These are phyloP conservation scores for Limnanthes douglasii DNA, from an alignment of 345 rosid genomes.

Conservation along the genomic window DNA sequence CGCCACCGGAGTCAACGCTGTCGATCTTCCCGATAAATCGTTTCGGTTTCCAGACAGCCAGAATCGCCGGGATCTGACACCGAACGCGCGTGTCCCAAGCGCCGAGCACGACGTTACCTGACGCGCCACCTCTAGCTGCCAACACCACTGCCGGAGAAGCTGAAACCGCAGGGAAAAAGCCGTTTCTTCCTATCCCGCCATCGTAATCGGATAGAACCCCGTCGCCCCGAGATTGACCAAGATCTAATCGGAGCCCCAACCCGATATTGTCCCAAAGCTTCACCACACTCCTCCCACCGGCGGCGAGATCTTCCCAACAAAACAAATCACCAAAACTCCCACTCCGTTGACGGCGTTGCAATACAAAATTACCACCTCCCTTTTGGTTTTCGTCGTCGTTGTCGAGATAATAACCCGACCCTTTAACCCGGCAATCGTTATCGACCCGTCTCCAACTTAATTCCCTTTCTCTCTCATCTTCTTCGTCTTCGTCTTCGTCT, in stretches of 20 bases:
- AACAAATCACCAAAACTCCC: conserved; percentile 32
- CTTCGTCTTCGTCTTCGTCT: conserved; percentile 13
- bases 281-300: conserved; percentile 35
- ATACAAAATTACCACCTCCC: conserved; percentile 9
- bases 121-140: conserved; percentile 16
- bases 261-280: conserved; percentile 45
- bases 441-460: conserved; percentile 11
- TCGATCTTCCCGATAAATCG: conserved; percentile 14
- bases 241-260: conserved; percentile 18
- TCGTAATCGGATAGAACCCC: conserved; percentile 6
- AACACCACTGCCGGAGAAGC: conserved; percentile 25
- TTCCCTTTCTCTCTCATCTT: conserved; percentile 10
- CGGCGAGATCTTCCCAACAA: conserved; percentile 22
- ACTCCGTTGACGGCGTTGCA: conserved; percentile 22
- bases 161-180: conserved; percentile 13
- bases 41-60: conserved; percentile 43
- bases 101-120: conserved; percentile 14
- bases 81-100: conserved; percentile 57
- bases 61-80: conserved; percentile 27
- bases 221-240: conserved; percentile 4
- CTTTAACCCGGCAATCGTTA: conserved; percentile 27
- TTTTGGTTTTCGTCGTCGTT: conserved; percentile 8
- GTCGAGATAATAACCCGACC: conserved; percentile 21
- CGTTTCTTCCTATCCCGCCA: not conserved
- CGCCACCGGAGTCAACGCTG: conserved; percentile 15